Evolutionary conservation across 805 yeast species (phyloP).

Genomic region (Candida parachauliodes): DNA sequence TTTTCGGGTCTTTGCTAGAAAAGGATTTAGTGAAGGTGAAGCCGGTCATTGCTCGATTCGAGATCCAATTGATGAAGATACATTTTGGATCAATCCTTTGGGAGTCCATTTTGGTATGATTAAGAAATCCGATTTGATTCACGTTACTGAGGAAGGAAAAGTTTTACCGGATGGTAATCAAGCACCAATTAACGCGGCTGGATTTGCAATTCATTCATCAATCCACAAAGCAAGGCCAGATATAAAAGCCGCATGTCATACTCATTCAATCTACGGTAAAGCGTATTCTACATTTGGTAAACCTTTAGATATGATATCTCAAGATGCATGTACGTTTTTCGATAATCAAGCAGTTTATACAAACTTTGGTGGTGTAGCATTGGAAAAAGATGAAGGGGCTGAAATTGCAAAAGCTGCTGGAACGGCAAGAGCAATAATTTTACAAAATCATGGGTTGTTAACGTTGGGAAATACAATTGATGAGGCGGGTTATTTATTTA

Average conservation of each 20-base stretch:
- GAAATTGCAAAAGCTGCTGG: conserved; percentile 27
- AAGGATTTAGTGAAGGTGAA: conserved; percentile 68
- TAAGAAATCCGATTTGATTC: conserved; percentile 36
- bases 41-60: conserved; percentile 85
- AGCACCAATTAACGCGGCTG: conserved; percentile 35
- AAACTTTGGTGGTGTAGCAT: conserved; percentile 77
- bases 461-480: conserved; percentile 30
- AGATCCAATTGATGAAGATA: conserved; percentile 70
- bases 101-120: conserved; percentile 59
- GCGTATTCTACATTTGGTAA: conserved; percentile 35
- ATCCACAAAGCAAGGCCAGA: conserved; percentile 36
- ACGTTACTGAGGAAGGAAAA: conserved; percentile 31
- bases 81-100: conserved; percentile 86
- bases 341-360: conserved; percentile 61
- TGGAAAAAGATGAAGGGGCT: conserved; percentile 25
- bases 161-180: conserved; percentile 36
- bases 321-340: conserved; percentile 69
- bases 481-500: conserved; percentile 30
- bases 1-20: conserved; percentile 75
- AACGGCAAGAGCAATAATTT: conserved; percentile 24
- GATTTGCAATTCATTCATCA: conserved; percentile 38
- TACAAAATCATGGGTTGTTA: conserved; percentile 29
- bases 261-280: conserved; percentile 37
- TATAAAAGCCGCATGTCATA: conserved; percentile 36
- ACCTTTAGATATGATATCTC: conserved; percentile 70